Conservation (phyloP, 1,284 basidiomycete species). For the Cystobasidium sp. region DNA sequence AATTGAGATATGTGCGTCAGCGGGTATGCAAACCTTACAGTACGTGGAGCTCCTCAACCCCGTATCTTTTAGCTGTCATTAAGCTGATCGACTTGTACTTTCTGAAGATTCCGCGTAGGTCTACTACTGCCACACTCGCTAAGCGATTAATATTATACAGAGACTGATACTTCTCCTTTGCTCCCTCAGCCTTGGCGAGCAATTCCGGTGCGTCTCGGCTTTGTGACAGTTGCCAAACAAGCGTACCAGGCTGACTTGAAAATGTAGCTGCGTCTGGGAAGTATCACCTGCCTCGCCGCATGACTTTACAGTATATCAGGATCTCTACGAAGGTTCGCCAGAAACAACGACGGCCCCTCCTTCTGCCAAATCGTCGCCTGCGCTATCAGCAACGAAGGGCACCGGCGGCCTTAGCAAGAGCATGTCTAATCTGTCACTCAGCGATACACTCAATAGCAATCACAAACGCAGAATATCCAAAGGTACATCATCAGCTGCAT, state of each 20-base stretch:
- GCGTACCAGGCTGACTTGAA: not conserved
- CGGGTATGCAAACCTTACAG: slow-evolving; percentile 90
- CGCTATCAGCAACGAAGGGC: slow-evolving; percentile 20
- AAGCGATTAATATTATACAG: not conserved
- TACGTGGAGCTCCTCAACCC: slow-evolving; percentile 22
- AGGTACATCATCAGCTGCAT: slow-evolving; percentile 19
- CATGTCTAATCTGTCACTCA: slow-evolving; percentile 40
- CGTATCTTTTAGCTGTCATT: not conserved
- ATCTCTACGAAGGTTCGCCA: slow-evolving; percentile 62
- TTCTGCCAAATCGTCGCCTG: slow-evolving; percentile 25
- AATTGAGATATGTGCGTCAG: slow-evolving; percentile 89
- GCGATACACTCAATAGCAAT: slow-evolving; percentile 19
- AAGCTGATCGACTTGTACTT: slow-evolving; percentile 10
- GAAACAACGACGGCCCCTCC: slow-evolving; percentile 68
- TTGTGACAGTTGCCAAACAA: no score
- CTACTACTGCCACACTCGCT: not conserved
- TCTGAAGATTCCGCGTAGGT: slow-evolving; percentile 44
- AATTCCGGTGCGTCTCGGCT: slow-evolving; percentile 36
- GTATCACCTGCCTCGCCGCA: slow-evolving; percentile 36
- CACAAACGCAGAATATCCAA: slow-evolving; percentile 34
- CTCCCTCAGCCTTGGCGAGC: slow-evolving; percentile 41
- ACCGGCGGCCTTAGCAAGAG: slow-evolving; percentile 28
- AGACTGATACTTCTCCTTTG: slow-evolving; percentile 14
- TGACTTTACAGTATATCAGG: slow-evolving; percentile 43
- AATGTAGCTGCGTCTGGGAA: slow-evolving; percentile 41